A percentile compares a stretch with the other conserved stretches of the same genome.
These are phyloP conservation scores for Borovskyia barvae DNA, from an alignment of 208 protist genomes.

Conservation along the genomic window DNA sequence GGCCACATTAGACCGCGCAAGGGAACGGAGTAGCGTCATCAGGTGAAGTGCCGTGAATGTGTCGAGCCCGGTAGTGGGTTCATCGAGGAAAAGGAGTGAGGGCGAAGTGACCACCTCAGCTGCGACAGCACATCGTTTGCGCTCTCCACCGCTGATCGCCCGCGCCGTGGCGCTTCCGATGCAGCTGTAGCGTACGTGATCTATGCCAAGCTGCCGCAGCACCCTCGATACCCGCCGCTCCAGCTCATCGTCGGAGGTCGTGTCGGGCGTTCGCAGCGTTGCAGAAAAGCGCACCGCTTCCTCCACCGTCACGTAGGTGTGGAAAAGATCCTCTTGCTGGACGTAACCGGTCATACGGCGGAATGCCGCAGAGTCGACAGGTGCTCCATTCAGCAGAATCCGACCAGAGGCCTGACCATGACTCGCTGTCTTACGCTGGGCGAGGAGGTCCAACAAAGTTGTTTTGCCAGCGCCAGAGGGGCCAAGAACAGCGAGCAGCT, in stretches of 20 bases:
- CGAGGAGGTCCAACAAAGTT: slow-evolving; percentile 76
- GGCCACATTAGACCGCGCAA: slow-evolving; percentile 39
- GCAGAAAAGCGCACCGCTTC: slow-evolving; percentile 74
- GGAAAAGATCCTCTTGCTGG: slow-evolving; percentile 77
- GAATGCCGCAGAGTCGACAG: slow-evolving; percentile 24
- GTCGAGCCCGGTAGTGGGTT: slow-evolving; percentile 87
- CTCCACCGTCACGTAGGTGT: slow-evolving; percentile 60
- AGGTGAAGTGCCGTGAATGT: slow-evolving; percentile 72
- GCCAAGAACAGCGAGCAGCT: slow-evolving; percentile 72
- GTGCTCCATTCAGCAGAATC: slow-evolving; percentile 49
- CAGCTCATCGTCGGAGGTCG: slow-evolving; percentile 15
- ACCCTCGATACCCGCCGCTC: slow-evolving; percentile 14
- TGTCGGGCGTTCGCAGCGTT: slow-evolving; percentile 44
- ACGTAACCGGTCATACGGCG: slow-evolving; percentile 65
- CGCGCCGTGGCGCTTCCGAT: slow-evolving; percentile 52
- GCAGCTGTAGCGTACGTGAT: slow-evolving; percentile 33
- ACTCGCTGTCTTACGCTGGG: slow-evolving; percentile 23
- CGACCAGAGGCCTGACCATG: slow-evolving; percentile 31
- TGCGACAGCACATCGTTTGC: slow-evolving; percentile 68
- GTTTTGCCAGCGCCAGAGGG: slow-evolving; percentile 82
- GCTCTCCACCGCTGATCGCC: slow-evolving; percentile 74
- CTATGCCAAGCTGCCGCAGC: slow-evolving; percentile 44
- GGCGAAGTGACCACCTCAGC: slow-evolving; percentile 65
- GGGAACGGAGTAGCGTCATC: slow-evolving; percentile 40
- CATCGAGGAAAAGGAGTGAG: slow-evolving; percentile 72